phyloP scores from a whole-genome alignment of 179 eudicot species.

The Camellia oleifera region DNA sequence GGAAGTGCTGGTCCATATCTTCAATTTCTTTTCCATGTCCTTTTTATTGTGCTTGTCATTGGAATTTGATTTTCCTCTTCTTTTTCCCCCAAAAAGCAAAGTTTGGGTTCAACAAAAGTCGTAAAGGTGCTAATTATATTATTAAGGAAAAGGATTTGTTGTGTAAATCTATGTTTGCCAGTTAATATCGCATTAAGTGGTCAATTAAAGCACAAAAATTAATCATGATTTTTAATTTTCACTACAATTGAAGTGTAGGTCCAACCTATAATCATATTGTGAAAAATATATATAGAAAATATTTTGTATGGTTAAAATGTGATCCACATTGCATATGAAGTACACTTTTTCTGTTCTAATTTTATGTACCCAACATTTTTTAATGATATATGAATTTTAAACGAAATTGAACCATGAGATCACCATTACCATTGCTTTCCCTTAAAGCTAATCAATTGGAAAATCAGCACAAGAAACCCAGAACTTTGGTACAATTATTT shows the following conservation, averaged over 20 bases:
- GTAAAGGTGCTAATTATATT: background rate
- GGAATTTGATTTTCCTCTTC: background rate
- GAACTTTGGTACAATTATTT: background rate
- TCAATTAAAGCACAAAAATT: background rate
- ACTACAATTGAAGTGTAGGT: background rate
- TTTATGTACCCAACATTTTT: too few relatives aligned
- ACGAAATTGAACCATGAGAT: background rate
- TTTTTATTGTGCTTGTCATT: slow-evolving; percentile 10
- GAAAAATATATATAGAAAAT: background rate
- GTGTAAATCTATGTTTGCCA: background rate
- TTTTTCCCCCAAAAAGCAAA: background rate
- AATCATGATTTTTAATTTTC: background rate
- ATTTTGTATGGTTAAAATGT: background rate
- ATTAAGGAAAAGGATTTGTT: background rate
- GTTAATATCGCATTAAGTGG: background rate
- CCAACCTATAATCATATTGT: background rate
- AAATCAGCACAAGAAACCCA: background rate
- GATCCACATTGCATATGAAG: too few relatives aligned
- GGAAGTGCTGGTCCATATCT: slow-evolving; percentile 3
- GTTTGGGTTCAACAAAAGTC: background rate
- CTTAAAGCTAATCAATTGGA: background rate
- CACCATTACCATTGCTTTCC: background rate
- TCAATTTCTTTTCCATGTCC: background rate
- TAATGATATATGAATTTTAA: too few relatives aligned
- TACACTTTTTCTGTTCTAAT: too few relatives aligned